phyloP scores from a whole-genome alignment of 106 monocot genomes.

The Dioscorea zingiberensis region DNA sequence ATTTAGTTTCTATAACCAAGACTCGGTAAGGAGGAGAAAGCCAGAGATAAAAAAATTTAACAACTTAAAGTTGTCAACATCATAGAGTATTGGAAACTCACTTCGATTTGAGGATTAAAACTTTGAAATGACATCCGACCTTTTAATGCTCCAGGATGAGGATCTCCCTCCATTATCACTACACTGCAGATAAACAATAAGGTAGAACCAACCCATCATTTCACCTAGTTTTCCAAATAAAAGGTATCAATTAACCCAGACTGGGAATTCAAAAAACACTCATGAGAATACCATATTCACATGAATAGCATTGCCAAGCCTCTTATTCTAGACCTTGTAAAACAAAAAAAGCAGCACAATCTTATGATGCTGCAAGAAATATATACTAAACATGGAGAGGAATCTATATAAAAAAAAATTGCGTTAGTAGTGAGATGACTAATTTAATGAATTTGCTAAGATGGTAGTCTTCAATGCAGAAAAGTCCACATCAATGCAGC shows the following conservation, averaged over 20 bases:
- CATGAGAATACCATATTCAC: not conserved
- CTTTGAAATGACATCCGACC: slow-evolving; percentile 92
- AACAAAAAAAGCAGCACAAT: too few species aligned
- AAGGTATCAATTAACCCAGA: not conserved
- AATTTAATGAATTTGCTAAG: too few species aligned
- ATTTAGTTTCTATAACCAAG: slow-evolving; percentile 69
- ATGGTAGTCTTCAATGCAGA: too few species aligned
- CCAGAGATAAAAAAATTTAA: not conserved
- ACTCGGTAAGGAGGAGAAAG: slow-evolving; percentile 8
- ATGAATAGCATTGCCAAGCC: not conserved
- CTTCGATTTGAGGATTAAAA: slow-evolving; percentile 93
- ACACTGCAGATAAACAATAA: slow-evolving; percentile 39
- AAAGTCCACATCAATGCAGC: too few species aligned
- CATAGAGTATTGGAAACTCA: slow-evolving; percentile 23
- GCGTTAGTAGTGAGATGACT: too few species aligned
- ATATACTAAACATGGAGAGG: not conserved
- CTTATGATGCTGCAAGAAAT: not conserved
- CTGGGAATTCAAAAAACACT: not conserved
- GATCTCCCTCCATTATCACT: slow-evolving; percentile 93
- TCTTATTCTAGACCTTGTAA: not conserved
- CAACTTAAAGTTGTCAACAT: not conserved
- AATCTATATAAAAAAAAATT: not conserved
- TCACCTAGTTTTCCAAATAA: too few species aligned
- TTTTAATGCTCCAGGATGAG: slow-evolving; percentile 73
- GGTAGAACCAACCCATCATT: not conserved